A percentile compares a stretch with the other conserved stretches of the same genome.
phyloP scores from a whole-genome alignment of 2,329 filamentous ascomycete species.

The Clonostachys byssicola region DNA sequence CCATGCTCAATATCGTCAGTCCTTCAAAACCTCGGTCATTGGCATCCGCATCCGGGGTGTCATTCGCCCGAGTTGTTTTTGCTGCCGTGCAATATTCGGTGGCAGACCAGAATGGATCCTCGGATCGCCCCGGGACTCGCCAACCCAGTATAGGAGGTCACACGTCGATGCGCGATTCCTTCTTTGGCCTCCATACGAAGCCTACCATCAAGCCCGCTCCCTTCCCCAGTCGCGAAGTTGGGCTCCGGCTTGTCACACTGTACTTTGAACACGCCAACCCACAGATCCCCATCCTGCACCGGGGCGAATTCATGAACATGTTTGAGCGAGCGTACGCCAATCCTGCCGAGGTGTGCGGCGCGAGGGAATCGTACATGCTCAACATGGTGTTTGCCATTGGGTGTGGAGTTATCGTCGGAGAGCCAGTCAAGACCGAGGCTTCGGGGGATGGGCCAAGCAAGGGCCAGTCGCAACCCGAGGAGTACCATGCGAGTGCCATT shows the following conservation, averaged over 20 bases:
- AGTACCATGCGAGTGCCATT: conserved; percentile 94
- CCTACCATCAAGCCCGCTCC: conserved; percentile 80
- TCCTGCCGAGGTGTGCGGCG: conserved; percentile 61
- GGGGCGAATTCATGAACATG: conserved; percentile 83
- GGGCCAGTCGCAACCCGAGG: conserved; percentile 72
- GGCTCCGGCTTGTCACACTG: conserved; percentile 66
- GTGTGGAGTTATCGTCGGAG: conserved; percentile 81
- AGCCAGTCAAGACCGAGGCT: conserved; percentile 46
- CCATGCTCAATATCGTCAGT: conserved; percentile 72
- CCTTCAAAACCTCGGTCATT: conserved; percentile 76
- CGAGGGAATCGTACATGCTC: conserved; percentile 84
- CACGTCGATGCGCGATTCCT: conserved; percentile 89
- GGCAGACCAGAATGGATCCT: conserved; percentile 51
- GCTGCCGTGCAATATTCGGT: conserved; percentile 79
- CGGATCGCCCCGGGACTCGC: conserved; percentile 14
- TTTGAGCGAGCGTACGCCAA: conserved; percentile 77
- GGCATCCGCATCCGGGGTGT: conserved; percentile 84
- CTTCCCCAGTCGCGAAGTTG: conserved; percentile 77
- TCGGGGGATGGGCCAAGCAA: conserved; percentile 21
- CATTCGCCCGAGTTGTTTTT: conserved; percentile 90
- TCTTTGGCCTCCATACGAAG: conserved; percentile 92
- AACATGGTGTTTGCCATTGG: conserved; percentile 98
- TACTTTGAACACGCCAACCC: conserved; percentile 98
- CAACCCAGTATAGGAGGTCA: conserved; percentile 33
- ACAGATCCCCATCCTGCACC: conserved; percentile 89